Conservation (phyloP, 2,329 filamentous ascomycete species). For the Calonectria multiphialidica region DNA sequence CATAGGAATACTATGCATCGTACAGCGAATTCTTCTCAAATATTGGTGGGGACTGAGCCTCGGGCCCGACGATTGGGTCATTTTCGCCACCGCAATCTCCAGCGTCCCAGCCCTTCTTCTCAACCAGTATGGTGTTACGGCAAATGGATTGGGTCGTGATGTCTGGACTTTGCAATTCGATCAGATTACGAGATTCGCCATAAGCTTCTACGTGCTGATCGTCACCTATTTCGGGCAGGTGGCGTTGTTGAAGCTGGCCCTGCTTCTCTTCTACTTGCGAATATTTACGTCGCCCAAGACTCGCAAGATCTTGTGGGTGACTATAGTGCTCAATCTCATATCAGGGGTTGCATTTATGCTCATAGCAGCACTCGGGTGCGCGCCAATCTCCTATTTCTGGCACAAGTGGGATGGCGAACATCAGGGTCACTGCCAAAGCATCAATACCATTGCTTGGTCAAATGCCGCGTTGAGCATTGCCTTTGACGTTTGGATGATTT, state of each 20-base stretch:
- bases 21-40: neutral
- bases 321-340: neutral
- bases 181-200: neutral
- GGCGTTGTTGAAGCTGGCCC: neutral
- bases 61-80: neutral
- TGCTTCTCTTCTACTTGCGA: neutral
- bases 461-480: slow-evolving; percentile 59
- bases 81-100: neutral
- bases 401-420: slow-evolving; percentile 57
- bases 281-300: slow-evolving; percentile 28
- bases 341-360: slow-evolving; percentile 51
- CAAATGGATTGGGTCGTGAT: neutral
- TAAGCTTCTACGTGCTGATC: slow-evolving; percentile 47
- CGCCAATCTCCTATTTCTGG: slow-evolving; percentile 61
- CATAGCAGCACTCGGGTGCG: slow-evolving; percentile 58
- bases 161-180: neutral
- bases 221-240: slow-evolving; percentile 36
- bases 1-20: neutral
- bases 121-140: neutral
- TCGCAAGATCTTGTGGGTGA: slow-evolving; percentile 47
- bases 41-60: neutral
- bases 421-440: slow-evolving; percentile 57
- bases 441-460: slow-evolving; percentile 58
- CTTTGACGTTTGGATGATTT: slow-evolving; percentile 57
- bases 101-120: neutral